phyloP scores from a whole-genome alignment of 2,329 filamentous ascomycete genomes.

The Parastagonospora nodorum region DNA sequence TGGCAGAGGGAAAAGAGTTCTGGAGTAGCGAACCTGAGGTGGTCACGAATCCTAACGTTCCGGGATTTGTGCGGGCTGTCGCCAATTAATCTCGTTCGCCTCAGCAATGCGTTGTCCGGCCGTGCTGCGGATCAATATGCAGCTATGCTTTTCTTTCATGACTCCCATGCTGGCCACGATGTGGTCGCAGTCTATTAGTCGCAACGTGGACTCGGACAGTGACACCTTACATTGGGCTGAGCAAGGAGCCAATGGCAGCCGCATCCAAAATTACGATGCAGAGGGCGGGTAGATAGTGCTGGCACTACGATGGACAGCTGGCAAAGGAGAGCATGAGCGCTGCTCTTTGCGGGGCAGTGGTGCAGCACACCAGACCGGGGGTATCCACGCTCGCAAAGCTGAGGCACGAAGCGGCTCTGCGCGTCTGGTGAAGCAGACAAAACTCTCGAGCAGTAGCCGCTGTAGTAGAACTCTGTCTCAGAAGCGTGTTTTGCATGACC shows the following conservation, averaged over 20 bases:
- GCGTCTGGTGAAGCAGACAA: not conserved
- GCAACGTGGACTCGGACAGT: conserved; percentile 42
- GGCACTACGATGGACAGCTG: conserved; percentile 40
- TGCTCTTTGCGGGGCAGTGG: conserved; percentile 32
- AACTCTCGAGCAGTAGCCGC: too few relatives aligned
- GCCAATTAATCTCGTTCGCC: conserved; percentile 46
- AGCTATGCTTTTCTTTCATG: conserved; percentile 38
- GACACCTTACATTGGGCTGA: conserved; percentile 43
- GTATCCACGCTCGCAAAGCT: conserved; percentile 27
- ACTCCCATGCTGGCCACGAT: conserved; percentile 35
- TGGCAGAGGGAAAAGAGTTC: conserved; percentile 30
- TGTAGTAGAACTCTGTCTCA: too few relatives aligned
- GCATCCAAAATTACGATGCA: conserved; percentile 39
- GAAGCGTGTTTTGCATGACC: too few relatives aligned
- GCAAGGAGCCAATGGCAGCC: conserved; percentile 36
- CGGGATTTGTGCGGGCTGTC: conserved; percentile 37
- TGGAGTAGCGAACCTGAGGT: conserved; percentile 39
- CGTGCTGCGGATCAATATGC: conserved; percentile 43
- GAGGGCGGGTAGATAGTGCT: conserved; percentile 40
- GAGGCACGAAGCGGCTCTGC: conserved; percentile 21
- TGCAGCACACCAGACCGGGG: conserved; percentile 28
- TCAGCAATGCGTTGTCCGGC: conserved; percentile 43
- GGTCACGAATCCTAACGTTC: conserved; percentile 40
- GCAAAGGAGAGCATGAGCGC: conserved; percentile 36
- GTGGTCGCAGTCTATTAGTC: conserved; percentile 46